These are phyloP conservation scores for Tetradesmus lagerheimii DNA, from an alignment of 139 green algal genomes.

Conservation along the genomic window DNA sequence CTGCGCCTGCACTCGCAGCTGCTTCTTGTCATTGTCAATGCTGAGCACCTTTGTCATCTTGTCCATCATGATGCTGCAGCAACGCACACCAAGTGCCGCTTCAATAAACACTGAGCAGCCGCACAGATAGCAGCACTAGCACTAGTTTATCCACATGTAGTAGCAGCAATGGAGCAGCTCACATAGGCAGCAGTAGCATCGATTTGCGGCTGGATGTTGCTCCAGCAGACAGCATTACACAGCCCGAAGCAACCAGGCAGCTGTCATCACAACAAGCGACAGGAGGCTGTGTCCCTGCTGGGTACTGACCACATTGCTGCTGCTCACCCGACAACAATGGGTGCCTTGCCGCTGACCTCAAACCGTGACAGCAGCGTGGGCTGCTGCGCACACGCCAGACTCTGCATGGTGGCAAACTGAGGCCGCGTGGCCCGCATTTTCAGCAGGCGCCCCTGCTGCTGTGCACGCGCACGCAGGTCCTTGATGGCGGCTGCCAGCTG, in stretches of 20 bases:
- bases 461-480: neutral
- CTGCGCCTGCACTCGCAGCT: neutral
- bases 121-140: neutral
- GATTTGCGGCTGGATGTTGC: too few relatives aligned
- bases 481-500: conserved; percentile 12
- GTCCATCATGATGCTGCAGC: conserved; percentile 17
- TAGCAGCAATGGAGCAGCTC: too few relatives aligned
- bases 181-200: neutral
- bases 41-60: conserved; percentile 13
- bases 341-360: neutral
- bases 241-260: too few relatives aligned
- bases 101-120: too few relatives aligned
- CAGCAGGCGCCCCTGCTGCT: neutral
- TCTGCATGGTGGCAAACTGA: conserved; percentile 35
- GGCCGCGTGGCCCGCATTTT: conserved; percentile 12
- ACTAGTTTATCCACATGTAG: too few relatives aligned
- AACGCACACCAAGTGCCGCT: neutral
- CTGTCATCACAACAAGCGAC: too few relatives aligned
- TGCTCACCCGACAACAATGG: neutral
- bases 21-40: neutral
- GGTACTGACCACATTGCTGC: neutral
- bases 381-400: neutral
- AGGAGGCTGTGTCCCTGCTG: too few relatives aligned
- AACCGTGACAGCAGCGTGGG: neutral
- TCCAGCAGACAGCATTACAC: too few relatives aligned